Percentiles rank a stretch among this genome's conserved stretches.
phyloP scores from a whole-genome alignment of 140 eudicot genomes.

The Bidens hawaiensis region DNA sequence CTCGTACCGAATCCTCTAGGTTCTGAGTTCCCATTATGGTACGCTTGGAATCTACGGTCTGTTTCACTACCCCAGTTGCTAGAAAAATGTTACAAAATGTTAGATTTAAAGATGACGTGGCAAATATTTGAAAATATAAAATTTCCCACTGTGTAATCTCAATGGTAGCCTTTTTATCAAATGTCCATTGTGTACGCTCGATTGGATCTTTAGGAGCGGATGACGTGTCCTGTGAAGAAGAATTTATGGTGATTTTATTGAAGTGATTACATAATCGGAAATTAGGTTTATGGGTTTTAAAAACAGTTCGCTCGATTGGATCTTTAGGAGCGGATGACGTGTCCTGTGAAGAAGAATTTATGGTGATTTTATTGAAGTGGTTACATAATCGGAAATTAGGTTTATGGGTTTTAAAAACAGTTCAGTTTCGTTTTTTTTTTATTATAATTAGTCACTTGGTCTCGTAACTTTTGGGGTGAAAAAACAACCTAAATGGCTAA shows the following conservation, averaged over 20 bases:
- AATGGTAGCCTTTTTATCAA: conserved; percentile 61
- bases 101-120: background rate
- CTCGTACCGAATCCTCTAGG: conserved; percentile 85
- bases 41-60: conserved; percentile 56
- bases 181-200: conserved; percentile 81
- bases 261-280: background rate
- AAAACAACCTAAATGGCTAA: no score
- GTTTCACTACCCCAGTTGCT: conserved; percentile 93
- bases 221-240: conserved; percentile 49
- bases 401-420: conserved; percentile 4
- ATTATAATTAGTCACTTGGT: no score
- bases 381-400: background rate
- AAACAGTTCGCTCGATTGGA: conserved; percentile 63
- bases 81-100: conserved; percentile 15
- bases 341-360: conserved; percentile 43
- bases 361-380: background rate
- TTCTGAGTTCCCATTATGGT: conserved; percentile 83
- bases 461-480: no score
- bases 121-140: background rate
- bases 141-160: conserved; percentile 83
- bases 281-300: background rate
- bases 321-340: conserved; percentile 53
- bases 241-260: background rate
- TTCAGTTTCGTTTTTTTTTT: no score
- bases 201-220: conserved; percentile 60